phyloP scores from a whole-genome alignment of 306 rosid genomes.

The Ormosia emarginata region DNA sequence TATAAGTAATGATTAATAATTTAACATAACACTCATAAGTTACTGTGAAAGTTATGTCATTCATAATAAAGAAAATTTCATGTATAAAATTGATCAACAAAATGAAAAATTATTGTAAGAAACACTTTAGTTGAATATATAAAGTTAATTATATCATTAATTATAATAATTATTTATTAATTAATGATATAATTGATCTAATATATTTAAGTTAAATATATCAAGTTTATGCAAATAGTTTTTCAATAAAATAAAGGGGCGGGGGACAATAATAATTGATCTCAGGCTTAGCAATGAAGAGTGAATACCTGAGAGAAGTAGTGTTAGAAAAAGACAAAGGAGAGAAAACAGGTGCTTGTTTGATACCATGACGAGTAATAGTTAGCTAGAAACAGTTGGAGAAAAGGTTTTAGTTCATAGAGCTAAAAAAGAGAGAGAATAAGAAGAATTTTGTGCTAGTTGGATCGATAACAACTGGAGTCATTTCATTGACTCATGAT shows the following conservation, averaged over 20 bases:
- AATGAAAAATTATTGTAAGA: too few species aligned
- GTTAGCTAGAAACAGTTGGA: neutral
- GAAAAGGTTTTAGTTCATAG: neutral
- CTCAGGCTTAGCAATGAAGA: neutral
- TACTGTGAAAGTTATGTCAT: neutral
- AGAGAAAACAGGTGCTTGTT: neutral
- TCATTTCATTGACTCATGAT: too few species aligned
- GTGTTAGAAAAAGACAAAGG: neutral
- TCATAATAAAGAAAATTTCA: neutral
- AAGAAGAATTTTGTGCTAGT: neutral
- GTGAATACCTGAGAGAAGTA: neutral
- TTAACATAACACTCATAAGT: neutral
- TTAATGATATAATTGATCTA: too few species aligned
- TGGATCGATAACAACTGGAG: too few species aligned
- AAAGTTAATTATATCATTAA: too few species aligned
- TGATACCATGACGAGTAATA: neutral
- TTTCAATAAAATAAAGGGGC: neutral
- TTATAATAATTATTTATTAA: too few species aligned
- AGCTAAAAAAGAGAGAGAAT: neutral
- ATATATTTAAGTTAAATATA: too few species aligned
- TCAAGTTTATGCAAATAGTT: too few species aligned
- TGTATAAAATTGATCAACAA: neutral
- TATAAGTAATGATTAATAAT: neutral
- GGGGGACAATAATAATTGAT: neutral
- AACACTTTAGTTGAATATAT: too few species aligned